These are phyloP conservation scores for Phytophthora europaea DNA, from an alignment of 352 stramenopile genomes.

Conservation along the genomic window DNA sequence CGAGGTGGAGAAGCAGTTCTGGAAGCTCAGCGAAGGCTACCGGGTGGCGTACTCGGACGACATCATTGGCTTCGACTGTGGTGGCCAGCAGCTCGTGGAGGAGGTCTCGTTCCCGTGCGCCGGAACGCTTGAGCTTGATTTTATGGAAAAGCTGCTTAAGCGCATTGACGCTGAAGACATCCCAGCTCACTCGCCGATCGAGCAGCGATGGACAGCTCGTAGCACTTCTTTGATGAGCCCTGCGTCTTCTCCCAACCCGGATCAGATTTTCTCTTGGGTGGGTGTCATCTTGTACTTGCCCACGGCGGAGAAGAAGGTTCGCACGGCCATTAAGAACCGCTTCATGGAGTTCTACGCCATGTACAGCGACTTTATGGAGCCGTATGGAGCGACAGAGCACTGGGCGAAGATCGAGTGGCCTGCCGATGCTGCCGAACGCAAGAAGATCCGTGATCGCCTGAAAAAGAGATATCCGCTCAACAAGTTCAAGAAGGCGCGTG, in stretches of 20 bases:
- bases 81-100: slow-evolving; percentile 98
- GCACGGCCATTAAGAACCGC: slow-evolving; percentile 86
- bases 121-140: slow-evolving; percentile 91
- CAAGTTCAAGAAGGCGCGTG: slow-evolving; percentile 91
- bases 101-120: slow-evolving; percentile 96
- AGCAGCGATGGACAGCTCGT: slow-evolving; percentile 97
- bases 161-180: slow-evolving; percentile 95
- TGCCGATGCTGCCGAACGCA: slow-evolving; percentile 51
- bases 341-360: slow-evolving; percentile 96
- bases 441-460: slow-evolving; percentile 74
- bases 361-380: slow-evolving; percentile 90
- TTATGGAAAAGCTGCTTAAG: slow-evolving; percentile 93
- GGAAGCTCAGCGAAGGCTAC: slow-evolving; percentile 93
- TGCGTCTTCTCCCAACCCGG: slow-evolving; percentile 75
- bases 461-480: slow-evolving; percentile 88
- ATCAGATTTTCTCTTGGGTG: slow-evolving; percentile 95
- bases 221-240: slow-evolving; percentile 95
- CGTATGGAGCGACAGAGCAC: slow-evolving; percentile 93
- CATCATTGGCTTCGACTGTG: slow-evolving; percentile 99
- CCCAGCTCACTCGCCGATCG: slow-evolving; percentile 96
- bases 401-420: slow-evolving; percentile 98
- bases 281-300: slow-evolving; percentile 98
- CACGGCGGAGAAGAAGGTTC: slow-evolving; percentile 67
- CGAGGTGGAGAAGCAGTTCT: slow-evolving; percentile 96
- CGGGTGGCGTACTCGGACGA: slow-evolving; percentile 94